Evolutionary conservation across 495 filamentous ascomycete species (phyloP), one percentile per base, ranked within the genome.

Genomic region (Thozetella sp.): DNA sequence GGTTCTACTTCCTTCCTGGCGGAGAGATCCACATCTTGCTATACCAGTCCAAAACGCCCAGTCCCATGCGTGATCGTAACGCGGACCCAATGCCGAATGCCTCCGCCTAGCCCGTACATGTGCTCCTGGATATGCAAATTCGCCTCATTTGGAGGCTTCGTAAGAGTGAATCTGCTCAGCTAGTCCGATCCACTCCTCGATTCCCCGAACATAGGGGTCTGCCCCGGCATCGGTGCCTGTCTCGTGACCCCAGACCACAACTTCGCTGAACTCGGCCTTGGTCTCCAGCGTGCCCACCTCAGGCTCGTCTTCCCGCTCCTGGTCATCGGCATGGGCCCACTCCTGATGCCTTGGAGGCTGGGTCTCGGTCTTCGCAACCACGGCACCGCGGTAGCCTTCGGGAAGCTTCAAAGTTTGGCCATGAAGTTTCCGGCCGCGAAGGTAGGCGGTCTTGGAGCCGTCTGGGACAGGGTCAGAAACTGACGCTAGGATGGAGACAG

Each of bases 171-270:
- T 60, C 53, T 63, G 22, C 63, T 88, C 87, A 22, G 93, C 88
- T 71, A 96, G 86, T 1, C 73, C 78, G 63, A 97, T 72, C 94
- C 93, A 97, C 73, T 98, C 94, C 69, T 90, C 86, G 60, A 96
- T 77, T 0, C 84, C 83, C 66, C 80, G 77, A 15, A 86, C 71
- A 72, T 88, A 86, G 25, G 74, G 74, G 74, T 91, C 87, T 6
- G 66, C 71, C 6, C 53, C 70, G 2, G 70, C 72, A 45, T 85
- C 81, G 10, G 73, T 77, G 54, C 76, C 54, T 2, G 68, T 64
- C 62, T 89, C 89, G 74, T 97, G 95, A 0, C 83, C 90, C 94
- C 94, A 98, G 22, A 97, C 81, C 15, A 92, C 72, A 46, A 97
- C 67, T 22, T 90, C 81, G 15, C 93, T 85, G 70, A 98, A 97